Evolutionary conservation across 129 eudicot genomes (phyloP), one percentile per base, ranked within the genome.

Genomic region (Gnaphalium uliginosum): DNA sequence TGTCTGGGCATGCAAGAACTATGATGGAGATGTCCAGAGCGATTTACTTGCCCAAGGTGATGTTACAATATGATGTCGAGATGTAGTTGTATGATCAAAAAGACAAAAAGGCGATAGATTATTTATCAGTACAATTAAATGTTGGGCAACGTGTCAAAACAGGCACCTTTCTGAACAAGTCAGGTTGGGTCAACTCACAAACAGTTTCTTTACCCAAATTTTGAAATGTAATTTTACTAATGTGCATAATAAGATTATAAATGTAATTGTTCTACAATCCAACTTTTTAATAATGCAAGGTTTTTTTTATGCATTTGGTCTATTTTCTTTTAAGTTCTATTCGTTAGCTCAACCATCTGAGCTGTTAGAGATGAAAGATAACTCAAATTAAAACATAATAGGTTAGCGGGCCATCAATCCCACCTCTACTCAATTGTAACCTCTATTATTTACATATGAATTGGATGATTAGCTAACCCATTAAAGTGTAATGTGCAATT

Each of bases 1-100:
- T 77, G 97, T 94, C 43, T 94, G 98, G 98, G 96, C 98, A 58
- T 94, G 98, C 88, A 94, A 94, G 74, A 94, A 94, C 83, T 94
- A 94, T 79, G 98, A 94, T 81, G 98, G 98, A 78, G 98, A 94
- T 86, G 97, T 94, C 3, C 98, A 88, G 77, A 94, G 98, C 76
- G 97, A 94, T 90, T 81, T 94, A 81, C 98, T 94, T 70, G 98
- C 98, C 53, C 97, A 90, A 88, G 98, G 98, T 93, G 82, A 73
- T 65, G 62, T 66, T 58, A 22, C 69, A 59, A 67, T 69, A 30
- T 76, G 4, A 53, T 57, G 23, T 24, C 0, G 41, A 35, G 50
- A 14, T 46, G 27, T 61, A 25, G 24, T 61, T 59, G 63, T 51
- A 50, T 14, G 46, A 5, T 54, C 48, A 60, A 68, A 39, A 11